Base-by-base conservation (phyloP, 306 rosid species). In the Pueraria montana region DNA sequence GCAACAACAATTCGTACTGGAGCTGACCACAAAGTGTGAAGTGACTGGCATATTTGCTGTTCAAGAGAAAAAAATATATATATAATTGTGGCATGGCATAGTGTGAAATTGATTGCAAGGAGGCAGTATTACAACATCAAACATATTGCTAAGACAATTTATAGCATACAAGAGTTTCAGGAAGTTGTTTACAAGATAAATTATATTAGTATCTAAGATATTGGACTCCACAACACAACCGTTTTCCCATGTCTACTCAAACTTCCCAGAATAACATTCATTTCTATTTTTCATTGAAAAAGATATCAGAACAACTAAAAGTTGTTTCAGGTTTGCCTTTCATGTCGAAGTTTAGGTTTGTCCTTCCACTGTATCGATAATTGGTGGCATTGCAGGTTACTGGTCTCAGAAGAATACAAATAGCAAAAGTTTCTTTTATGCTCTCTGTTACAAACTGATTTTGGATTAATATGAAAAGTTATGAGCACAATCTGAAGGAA, bases 21-120 rank as follows among this genome's bases (percentile, higher is more conserved):
- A 79, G 98, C 90, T 32, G 99, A 96, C 99, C 99, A 96, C 40
- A 93, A 30, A 30, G 91, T 90, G 32, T 96, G 99, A 86, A 96
- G 97, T 62, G 88, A 92, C 80, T 89, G 93, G 83, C 96, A 88
- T 66, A 90, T 86, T 96, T 92, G 93, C 99, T 96, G 90, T 79
- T 79, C n/a, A 36, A 78, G 52, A 64, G 30, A 6, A 18, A 72
- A 87, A 53, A 18, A 10, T 8, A 42, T 21, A 12, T 69, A 43
- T 21, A 12, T 69, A 43, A 43, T 43, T 68, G 73, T 36, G 8
- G 11, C 6, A 21, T 34, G 21, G 23, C 10, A 17, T 26, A 2
- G 18, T 13, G 68, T 5, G 30, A 65, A 45, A 64, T 42, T 69
- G 74, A 78, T 43, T 4, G 55, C 16, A 68, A 74, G 74, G 74